phyloP scores from a whole-genome alignment of 2,329 filamentous ascomycete genomes.

The Pseudogymnoascus sp. region DNA sequence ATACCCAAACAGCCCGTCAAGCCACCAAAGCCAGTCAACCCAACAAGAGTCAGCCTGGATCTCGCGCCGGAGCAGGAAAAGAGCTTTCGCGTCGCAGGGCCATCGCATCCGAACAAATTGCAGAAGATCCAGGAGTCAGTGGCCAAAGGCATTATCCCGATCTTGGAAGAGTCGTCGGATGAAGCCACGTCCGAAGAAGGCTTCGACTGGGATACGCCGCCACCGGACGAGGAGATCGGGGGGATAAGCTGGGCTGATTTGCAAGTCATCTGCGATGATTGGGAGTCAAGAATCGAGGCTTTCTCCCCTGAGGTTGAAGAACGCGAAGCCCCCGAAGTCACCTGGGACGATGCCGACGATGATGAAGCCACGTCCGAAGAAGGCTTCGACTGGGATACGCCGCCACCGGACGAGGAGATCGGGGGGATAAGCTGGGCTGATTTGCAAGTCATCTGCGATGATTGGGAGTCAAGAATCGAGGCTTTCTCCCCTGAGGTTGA shows the following conservation, averaged over 20 bases:
- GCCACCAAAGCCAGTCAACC: constrained; percentile 72
- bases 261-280: constrained; percentile 78
- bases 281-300: constrained; percentile 54
- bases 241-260: constrained; percentile 75
- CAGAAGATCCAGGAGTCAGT: constrained; percentile 49
- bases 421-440: constrained; percentile 73
- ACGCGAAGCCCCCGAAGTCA: constrained; percentile 23
- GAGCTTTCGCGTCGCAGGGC: constrained; percentile 67
- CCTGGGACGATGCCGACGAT: constrained; percentile 41
- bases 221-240: constrained; percentile 56
- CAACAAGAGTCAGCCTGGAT: constrained; percentile 83
- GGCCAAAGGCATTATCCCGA: constrained; percentile 40
- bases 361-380: constrained; percentile 50
- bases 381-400: constrained; percentile 45
- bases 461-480: constrained; percentile 65
- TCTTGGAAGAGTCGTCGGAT: constrained; percentile 33
- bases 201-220: constrained; percentile 45
- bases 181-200: constrained; percentile 40
- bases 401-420: constrained; percentile 52
- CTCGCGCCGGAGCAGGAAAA: constrained; percentile 81
- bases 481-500: constrained; percentile 18
- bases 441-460: constrained; percentile 75
- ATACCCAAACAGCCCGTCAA: constrained; percentile 72
- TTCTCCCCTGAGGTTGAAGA: constrained; percentile 20
- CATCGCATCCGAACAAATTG: constrained; percentile 45